phyloP scores from a whole-genome alignment of 164 flowering plant genomes.

The Magnolia kwangsiensis region DNA sequence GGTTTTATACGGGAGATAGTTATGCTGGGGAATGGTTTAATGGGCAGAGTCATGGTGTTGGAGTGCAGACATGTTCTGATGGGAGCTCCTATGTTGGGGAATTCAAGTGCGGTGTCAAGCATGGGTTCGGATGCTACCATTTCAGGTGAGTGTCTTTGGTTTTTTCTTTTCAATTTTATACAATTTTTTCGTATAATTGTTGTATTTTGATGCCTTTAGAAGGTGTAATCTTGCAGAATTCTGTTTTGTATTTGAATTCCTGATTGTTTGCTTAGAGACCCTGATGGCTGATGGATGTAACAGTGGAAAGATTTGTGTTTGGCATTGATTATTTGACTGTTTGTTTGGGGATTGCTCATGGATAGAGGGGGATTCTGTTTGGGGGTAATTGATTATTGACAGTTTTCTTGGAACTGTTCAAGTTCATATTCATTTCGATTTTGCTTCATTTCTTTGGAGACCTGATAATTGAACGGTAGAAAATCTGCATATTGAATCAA shows the following conservation, averaged over 20 bases:
- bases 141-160: slow-evolving; percentile 53
- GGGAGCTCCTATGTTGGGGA: slow-evolving; percentile 85
- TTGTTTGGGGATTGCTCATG: too few species aligned
- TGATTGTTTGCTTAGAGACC: background rate
- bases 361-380: background rate
- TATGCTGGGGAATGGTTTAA: slow-evolving; percentile 88
- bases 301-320: background rate
- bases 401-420: background rate
- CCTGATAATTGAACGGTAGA: too few species aligned
- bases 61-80: slow-evolving; percentile 79
- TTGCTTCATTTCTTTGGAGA: too few species aligned
- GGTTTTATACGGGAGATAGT: slow-evolving; percentile 77
- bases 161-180: background rate
- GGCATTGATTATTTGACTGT: background rate
- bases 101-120: slow-evolving; percentile 82
- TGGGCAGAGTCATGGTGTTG: slow-evolving; percentile 91
- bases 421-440: too few species aligned
- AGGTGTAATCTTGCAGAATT: background rate
- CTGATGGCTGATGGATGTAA: background rate
- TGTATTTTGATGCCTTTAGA: background rate
- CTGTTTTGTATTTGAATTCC: background rate
- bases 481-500: too few species aligned
- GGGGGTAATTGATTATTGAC: background rate
- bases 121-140: slow-evolving; percentile 89
- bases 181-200: background rate